A percentile compares a stretch with the other conserved stretches of the same genome.
Evolutionary conservation across 352 stramenopile genomes (phyloP).

Genomic region (Lagenidium sp.): DNA sequence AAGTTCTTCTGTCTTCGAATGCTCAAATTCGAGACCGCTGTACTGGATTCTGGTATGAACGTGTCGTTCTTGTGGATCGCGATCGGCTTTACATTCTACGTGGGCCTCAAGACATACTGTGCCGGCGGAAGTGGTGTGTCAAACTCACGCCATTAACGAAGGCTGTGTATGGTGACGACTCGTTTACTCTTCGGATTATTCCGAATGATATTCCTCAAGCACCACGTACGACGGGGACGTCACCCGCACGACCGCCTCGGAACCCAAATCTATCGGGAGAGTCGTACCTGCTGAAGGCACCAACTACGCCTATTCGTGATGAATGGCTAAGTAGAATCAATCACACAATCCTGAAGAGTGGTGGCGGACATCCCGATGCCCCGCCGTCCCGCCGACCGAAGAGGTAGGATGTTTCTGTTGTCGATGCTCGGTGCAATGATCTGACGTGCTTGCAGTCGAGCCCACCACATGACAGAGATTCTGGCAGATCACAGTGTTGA

Average conservation of each 20-base stretch:
- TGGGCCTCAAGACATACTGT: slow-evolving; percentile 53
- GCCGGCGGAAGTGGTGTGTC: slow-evolving; percentile 59
- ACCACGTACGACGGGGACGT: slow-evolving; percentile 9
- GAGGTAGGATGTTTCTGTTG: slow-evolving; percentile 1
- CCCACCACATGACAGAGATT: slow-evolving; percentile 31
- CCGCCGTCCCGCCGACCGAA: slow-evolving; percentile 3
- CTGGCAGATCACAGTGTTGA: slow-evolving; percentile 51
- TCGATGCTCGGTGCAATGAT: too few relatives aligned
- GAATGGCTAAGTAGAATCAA: slow-evolving; percentile 65
- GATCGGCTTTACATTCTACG: slow-evolving; percentile 62
- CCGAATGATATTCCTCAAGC: slow-evolving; percentile 21
- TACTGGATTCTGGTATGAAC: slow-evolving; percentile 67
- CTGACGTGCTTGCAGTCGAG: slow-evolving; percentile 1
- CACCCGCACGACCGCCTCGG: slow-evolving; percentile 15
- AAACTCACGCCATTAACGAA: slow-evolving; percentile 37
- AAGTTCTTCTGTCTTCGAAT: slow-evolving; percentile 54
- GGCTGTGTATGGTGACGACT: slow-evolving; percentile 68
- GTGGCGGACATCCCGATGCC: slow-evolving; percentile 11
- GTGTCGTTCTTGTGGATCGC: slow-evolving; percentile 61
- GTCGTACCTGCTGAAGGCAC: slow-evolving; percentile 50
- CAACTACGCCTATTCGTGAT: slow-evolving; percentile 51
- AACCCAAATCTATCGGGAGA: slow-evolving; percentile 12
- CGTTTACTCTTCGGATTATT: slow-evolving; percentile 72
- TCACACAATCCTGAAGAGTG: slow-evolving; percentile 22
- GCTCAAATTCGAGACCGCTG: slow-evolving; percentile 70